A percentile compares a stretch with the other conserved stretches of the same genome.
These are phyloP conservation scores for Diutina catenulata DNA, from an alignment of 1,139 yeast genomes.

Conservation along the genomic window DNA sequence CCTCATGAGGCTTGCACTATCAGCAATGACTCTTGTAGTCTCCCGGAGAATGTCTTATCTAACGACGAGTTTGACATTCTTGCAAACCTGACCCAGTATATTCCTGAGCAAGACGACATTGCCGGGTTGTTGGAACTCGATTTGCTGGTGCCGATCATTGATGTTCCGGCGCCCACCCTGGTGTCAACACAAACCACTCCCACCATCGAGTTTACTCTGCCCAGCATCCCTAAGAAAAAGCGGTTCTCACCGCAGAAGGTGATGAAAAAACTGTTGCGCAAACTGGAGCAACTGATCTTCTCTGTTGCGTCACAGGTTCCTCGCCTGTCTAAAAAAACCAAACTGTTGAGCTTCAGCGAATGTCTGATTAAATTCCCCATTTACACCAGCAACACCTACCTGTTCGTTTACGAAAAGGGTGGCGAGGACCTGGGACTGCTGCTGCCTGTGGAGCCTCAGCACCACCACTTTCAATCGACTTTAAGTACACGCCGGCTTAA, in stretches of 20 bases:
- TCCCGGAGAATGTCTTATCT: not conserved
- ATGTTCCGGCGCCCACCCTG: not conserved
- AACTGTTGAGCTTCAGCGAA: slow-evolving; percentile 3
- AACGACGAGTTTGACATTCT: not conserved
- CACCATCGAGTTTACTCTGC: not conserved
- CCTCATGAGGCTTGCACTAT: too few species aligned
- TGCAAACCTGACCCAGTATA: not conserved
- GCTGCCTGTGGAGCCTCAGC: not conserved
- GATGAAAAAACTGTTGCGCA: slow-evolving; percentile 4
- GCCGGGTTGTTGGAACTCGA: not conserved
- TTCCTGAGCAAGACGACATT: not conserved
- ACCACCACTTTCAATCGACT: not conserved
- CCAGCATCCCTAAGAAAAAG: not conserved
- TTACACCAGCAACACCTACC: slow-evolving; percentile 3
- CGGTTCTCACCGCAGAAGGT: slow-evolving; percentile 1
- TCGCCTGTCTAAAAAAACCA: not conserved
- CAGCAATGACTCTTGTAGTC: not conserved
- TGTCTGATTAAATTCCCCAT: slow-evolving; percentile 5
- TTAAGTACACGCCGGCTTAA: not conserved
- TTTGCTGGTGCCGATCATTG: not conserved
- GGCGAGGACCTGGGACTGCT: not conserved
- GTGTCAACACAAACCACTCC: not conserved
- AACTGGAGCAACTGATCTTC: slow-evolving; percentile 5
- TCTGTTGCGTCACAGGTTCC: slow-evolving; percentile 1
- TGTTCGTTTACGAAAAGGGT: slow-evolving; percentile 2